Evolutionary conservation across 2,329 filamentous ascomycete genomes (phyloP), one percentile per base, ranked within the genome.

Genomic region (Fusarium circinatum): DNA sequence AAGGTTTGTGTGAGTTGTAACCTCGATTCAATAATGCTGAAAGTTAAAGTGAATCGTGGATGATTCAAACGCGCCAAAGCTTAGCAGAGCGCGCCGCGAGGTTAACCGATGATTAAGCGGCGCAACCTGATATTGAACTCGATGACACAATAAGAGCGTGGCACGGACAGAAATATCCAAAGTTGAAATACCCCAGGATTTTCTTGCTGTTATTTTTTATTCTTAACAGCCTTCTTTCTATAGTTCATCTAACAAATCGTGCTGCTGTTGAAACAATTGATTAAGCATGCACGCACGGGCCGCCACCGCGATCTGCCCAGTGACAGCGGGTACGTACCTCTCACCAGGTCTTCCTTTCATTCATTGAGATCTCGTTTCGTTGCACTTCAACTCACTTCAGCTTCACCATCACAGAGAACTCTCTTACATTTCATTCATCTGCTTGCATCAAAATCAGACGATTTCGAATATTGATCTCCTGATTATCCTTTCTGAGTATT

Each of bases 81-180:
- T 48, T 42, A 58, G 30, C 30, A 47, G 28, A 52, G 26, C 60
- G 62, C 62, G 56, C 45, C 13, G 6, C 8, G 2, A 22, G 32
- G 55, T 78, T 78, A 78, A 52, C 76, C 76, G 76, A 70, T 3
- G 58, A 75, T 77, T 78, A 78, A 75, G 73, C 76, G 76, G 20
- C 17, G 11, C 20, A 38, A 34, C 15, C 38, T 26, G 8, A 11
- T 10, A 20, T 32, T 17, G 28, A 30, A 20, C 20, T 26, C 6
- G 17, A 28, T 8, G 5, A 24, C 8, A 24, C 47, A 47, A 39
- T 44, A 41, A 38, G 45, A 30, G 30, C 14, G 17, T 39, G 10
- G 6, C 34, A n/a, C 32, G 15, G 5, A 30, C 36, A 17, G 11
- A 3, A 17, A 26, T 26, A 36, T 34, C 18, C 5, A 30, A 22